Percentiles rank a stretch among this genome's conserved stretches.
Evolutionary conservation across 192 early-diverging fungal genomes (phyloP).

Genomic region (Coemansia sp.): DNA sequence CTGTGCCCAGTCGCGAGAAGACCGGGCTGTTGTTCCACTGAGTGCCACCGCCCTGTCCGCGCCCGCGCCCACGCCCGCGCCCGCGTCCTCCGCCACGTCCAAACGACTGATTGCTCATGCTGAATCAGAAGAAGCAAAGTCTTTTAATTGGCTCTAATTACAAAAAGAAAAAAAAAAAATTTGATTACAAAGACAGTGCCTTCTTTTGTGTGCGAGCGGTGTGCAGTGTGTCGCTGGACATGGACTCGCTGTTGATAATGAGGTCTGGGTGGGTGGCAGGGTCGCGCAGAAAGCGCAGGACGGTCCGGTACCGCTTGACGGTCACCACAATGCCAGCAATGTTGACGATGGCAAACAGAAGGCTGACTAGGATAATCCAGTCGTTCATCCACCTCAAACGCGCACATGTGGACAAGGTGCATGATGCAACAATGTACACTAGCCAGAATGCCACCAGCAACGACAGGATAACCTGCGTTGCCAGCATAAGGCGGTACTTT

Average conservation of each 20-base stretch:
- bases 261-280: slow-evolving; percentile 42
- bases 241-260: slow-evolving; percentile 38
- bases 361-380: slow-evolving; percentile 45
- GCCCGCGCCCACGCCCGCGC: slow-evolving; percentile 35
- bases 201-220: slow-evolving; percentile 7
- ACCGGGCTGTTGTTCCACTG: slow-evolving; percentile 21
- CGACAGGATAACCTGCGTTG: slow-evolving; percentile 23
- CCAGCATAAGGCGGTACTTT: slow-evolving; percentile 38
- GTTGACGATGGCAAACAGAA: slow-evolving; percentile 30
- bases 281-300: slow-evolving; percentile 39
- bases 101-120: slow-evolving; percentile 9
- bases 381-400: slow-evolving; percentile 37
- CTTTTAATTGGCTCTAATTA: no score
- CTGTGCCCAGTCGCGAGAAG: slow-evolving; percentile 27
- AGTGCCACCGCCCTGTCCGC: slow-evolving; percentile 20
- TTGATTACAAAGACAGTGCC: background rate
- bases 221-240: slow-evolving; percentile 14
- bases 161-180: background rate
- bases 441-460: slow-evolving; percentile 38
- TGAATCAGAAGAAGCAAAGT: no score
- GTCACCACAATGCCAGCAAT: slow-evolving; percentile 38
- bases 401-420: slow-evolving; percentile 10
- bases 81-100: slow-evolving; percentile 22
- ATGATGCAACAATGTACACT: slow-evolving; percentile 28
- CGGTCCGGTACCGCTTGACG: slow-evolving; percentile 30